Base-by-base conservation (phyloP, 2,329 filamentous ascomycete genomes). In the Talaromyces rugulosus region DNA sequence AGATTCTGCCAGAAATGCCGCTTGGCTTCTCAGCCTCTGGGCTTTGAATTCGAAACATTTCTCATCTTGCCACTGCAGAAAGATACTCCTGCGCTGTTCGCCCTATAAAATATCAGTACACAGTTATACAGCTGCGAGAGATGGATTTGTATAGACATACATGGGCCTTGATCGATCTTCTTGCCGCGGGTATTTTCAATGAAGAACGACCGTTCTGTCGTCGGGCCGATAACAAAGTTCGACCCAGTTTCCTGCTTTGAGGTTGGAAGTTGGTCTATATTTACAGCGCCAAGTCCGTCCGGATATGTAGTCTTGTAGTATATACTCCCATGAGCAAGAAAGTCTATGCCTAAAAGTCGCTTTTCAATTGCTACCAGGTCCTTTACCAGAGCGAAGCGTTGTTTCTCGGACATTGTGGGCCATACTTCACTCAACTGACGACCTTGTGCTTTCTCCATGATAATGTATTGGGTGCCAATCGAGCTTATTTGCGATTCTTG, bases 401-500 rank as follows among this genome's bases (percentile, higher is more conserved):
- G 63, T 36, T 47, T 47, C 55, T 66, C 61, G 18, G 65, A 63
- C 62, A 70, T 66, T 11, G 18, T 52, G 11, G 50, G 36, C 67
- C 65, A 69, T 18, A 65, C 61, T 18, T 66, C 50, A 31, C 57
- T 66, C 5, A 68, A 31, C 31, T 66, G 66, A 28, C 40, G 58
- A 16, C 66, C 68, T 56, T 60, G 4, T 1, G 65, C 62, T 47
- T 61, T 66, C 51, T 69, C 63, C 63, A 70, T 68, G 3, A 70
- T 40, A n/a, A 68, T 70, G 56, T 68, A 70, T 31, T 68, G 66
- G 14, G 67, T 57, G 28, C 64, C 65, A 36, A 68, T 64, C 7
- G 59, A 60, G 58, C 66, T 67, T 33, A 33, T 8, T 30, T 58
- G 53, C 14, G 58, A 61, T 12, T 62, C 34, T 34, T 4, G 27